Conservation (phyloP, 176 grass and related monocot species). For the Luzula sylvatica region DNA sequence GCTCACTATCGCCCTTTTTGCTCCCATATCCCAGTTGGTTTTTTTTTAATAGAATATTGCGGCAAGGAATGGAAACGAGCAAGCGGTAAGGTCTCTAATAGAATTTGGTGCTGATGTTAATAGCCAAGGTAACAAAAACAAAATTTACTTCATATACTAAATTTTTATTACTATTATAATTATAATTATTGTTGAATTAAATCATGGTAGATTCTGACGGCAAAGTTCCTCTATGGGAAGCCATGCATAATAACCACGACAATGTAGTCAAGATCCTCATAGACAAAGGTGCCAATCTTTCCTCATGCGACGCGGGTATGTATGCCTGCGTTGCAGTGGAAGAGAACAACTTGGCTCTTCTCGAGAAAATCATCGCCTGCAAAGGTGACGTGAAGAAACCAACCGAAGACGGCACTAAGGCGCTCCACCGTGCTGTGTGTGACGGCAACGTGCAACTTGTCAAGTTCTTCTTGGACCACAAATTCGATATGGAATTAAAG, state of each 20-base stretch:
- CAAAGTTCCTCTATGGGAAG: constrained; percentile 82
- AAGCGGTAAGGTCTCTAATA: constrained; percentile 55
- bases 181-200: too few relatives aligned
- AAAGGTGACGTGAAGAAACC: constrained; percentile 33
- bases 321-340: constrained; percentile 53
- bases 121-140: constrained; percentile 51
- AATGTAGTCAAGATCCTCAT: constrained; percentile 42
- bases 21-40: too few relatives aligned
- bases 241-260: constrained; percentile 48
- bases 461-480: constrained; percentile 45
- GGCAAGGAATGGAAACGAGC: constrained; percentile 67
- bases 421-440: constrained; percentile 70
- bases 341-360: constrained; percentile 43
- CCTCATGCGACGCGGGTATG: constrained; percentile 33
- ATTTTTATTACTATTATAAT: background rate
- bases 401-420: constrained; percentile 45
- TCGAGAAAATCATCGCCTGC: constrained; percentile 45
- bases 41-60: constrained; percentile 77
- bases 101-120: constrained; percentile 80
- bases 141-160: too few relatives aligned
- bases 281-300: constrained; percentile 48
- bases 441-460: constrained; percentile 54
- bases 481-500: constrained; percentile 41
- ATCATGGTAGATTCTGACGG: constrained; percentile 62
- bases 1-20: too few relatives aligned